Evolutionary conservation across 192 early-diverging fungal genomes (phyloP), one percentile per base, ranked within the genome.

Genomic region (Coemansia sp.): DNA sequence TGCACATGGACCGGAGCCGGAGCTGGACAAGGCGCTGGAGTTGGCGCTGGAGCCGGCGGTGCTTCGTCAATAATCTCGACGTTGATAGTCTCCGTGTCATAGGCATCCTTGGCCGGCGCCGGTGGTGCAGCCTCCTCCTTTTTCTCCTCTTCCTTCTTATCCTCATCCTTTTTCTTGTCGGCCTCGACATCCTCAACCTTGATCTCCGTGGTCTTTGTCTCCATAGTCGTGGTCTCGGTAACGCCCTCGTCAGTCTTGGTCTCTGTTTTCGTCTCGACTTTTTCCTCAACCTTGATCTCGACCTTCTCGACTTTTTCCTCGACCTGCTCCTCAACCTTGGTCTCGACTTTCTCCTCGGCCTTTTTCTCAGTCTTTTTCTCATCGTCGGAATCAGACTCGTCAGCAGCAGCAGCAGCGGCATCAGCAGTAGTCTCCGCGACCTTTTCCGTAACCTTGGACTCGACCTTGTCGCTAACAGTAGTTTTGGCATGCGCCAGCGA

Each of bases 21-120:
- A 17, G 68, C 5, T 32, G 27, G 27, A 27, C 27, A 27, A 27
- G 45, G 5, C 7, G 50, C 21, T 17, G 57, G 60, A 31, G 63
- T 17, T 3, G 64, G 58, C 1, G 64, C 27, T 14, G 39, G 29
- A 5, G 37, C 29, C 29, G 61, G 41, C 29, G 51, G 58, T 53
- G 23, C 23, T 17, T 36, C 45, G 45, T 72, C 77, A 19, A 67
- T 48, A 15, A 73, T 39, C 45, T 78, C 72, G 12, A 78, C 68
- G n/a, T 70, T 38, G 41, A 78, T 60, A 0, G 67, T 68, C 32
- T 74, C 77, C 17, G 73, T 62, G 10, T 36, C 36, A n/a, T n/a
- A 34, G 31, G 50, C 37, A 10, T 58, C 58, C 19, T 45, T 32
- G 29, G 64, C 32, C 23, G 50, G n/a, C 41, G 55, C 37, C 17